Conservation (phyloP, 176 grass and related monocot species). For the Cenchrus purpureus region DNA sequence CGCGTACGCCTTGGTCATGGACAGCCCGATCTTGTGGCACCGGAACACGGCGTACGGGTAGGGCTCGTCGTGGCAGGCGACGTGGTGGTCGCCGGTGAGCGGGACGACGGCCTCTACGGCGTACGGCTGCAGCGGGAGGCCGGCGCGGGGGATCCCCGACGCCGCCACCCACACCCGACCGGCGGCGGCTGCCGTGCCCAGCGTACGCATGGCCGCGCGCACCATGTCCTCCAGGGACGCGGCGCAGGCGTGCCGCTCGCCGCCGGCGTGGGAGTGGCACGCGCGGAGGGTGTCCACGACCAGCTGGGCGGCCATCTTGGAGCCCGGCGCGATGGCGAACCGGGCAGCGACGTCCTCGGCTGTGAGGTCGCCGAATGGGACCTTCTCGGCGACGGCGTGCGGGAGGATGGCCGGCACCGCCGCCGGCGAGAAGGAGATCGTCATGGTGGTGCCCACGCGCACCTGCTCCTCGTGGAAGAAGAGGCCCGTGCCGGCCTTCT, state of each 20-base stretch:
- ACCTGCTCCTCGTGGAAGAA: background rate
- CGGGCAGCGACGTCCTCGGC: background rate
- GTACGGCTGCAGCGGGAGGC: background rate
- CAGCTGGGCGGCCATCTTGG: background rate
- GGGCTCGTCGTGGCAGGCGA: background rate
- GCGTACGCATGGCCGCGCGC: background rate
- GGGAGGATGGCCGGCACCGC: background rate
- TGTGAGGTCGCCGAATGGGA: background rate
- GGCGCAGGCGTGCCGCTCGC: slow-evolving; percentile 1
- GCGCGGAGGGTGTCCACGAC: background rate
- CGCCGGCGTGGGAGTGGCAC: background rate
- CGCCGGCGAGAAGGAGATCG: background rate
- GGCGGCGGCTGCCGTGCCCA: background rate
- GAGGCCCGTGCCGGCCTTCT: background rate
- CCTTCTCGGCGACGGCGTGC: background rate
- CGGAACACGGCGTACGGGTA: slow-evolving; percentile 6
- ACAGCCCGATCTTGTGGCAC: background rate
- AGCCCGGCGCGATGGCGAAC: background rate
- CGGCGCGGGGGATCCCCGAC: background rate
- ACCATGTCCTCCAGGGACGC: background rate
- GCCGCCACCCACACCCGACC: background rate
- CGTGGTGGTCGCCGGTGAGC: background rate
- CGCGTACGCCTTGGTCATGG: background rate
- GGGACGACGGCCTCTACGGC: background rate
- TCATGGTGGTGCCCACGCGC: background rate